Base-by-base conservation (phyloP, 2,329 filamentous ascomycete genomes). In the Alternaria conjuncta region DNA sequence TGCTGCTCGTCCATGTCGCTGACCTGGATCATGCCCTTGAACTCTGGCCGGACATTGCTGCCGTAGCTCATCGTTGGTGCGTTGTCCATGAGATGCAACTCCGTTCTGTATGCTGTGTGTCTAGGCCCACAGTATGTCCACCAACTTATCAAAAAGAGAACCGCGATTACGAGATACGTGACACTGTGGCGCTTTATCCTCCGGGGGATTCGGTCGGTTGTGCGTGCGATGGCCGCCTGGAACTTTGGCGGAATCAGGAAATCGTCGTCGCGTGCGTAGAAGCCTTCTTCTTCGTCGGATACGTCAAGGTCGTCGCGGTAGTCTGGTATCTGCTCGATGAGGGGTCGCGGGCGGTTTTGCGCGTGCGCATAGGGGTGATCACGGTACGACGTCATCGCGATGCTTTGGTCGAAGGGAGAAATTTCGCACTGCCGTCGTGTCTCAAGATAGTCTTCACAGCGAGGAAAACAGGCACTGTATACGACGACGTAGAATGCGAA, bases 21-120 rank as follows among this genome's bases (percentile, higher is more conserved):
- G 54, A 89, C 72, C 47, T 85, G 83, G 11, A 85, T 79, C 71
- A 89, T 79, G 63, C 82, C 82, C 50, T 82, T 80, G 64, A 87
- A 86, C 8, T 75, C 74, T 12, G 84, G 84, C 57, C 81, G 67
- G 55, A 81, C 74, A 67, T 86, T 87, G 30, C 74, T 72, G 4
- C 85, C 85, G 70, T 84, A 86, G 71, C 64, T 63, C 59, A 71
- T 70, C 8, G 66, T 60, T 8, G 75, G 71, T 30, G 63, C 50
- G 26, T 60, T 59, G 23, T 78, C 70, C 72, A 84, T 80, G 6
- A 77, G 75, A 45, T 71, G 68, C 50, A 79, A 58, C 46, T 80
- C 76, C 32, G 75, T 68, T 63, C 67, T 75, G 43, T 81, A 74
- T 20, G 78, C 75, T 8, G 74, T 63, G 69, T 78, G 71, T 36